These are phyloP conservation scores for Cladorrhinum sp. DNA, from an alignment of 2,329 filamentous ascomycete species.

Conservation along the genomic window DNA sequence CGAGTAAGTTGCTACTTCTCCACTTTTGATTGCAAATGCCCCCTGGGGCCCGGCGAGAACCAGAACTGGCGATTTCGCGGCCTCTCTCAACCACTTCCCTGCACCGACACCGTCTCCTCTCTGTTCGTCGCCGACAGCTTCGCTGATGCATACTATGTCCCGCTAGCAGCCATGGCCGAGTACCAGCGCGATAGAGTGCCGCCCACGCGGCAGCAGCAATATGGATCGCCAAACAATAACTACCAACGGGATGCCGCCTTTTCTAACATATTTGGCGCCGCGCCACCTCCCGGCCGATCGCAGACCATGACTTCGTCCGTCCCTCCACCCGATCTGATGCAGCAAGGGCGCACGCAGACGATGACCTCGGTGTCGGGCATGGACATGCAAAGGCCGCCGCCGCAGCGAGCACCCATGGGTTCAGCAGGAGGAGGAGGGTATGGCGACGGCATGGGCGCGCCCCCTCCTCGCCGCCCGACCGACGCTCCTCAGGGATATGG, in stretches of 20 bases:
- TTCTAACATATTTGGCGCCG: conserved; percentile 88
- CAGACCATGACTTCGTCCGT: conserved; percentile 91
- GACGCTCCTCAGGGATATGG: conserved; percentile 46
- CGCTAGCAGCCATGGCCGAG: conserved; percentile 54
- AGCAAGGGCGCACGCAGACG: conserved; percentile 72
- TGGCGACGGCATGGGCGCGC: conserved; percentile 32
- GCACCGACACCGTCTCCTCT: conserved; percentile 11
- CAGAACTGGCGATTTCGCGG: neutral
- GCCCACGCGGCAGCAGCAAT: conserved; percentile 43
- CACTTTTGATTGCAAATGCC: conserved; percentile 25
- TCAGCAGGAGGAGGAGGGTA: conserved; percentile 30
- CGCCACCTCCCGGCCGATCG: conserved; percentile 82
- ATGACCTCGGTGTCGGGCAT: conserved; percentile 61
- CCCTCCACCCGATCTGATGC: conserved; percentile 46
- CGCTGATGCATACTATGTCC: conserved; percentile 23
- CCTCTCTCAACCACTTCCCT: neutral
- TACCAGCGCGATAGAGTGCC: conserved; percentile 52
- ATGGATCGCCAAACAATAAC: conserved; percentile 52
- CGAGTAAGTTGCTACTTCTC: conserved; percentile 25
- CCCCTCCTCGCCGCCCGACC: conserved; percentile 42
- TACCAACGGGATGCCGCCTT: conserved; percentile 87
- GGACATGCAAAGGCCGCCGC: conserved; percentile 62
- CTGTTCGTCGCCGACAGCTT: conserved; percentile 4
- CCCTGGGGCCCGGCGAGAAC: conserved; percentile 7
- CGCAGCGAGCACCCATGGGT: conserved; percentile 48